Percentiles rank a stretch among this genome's conserved stretches.
These are phyloP conservation scores for Gautieria morchelliformis DNA, from an alignment of 768 basidiomycete species.

Conservation along the genomic window DNA sequence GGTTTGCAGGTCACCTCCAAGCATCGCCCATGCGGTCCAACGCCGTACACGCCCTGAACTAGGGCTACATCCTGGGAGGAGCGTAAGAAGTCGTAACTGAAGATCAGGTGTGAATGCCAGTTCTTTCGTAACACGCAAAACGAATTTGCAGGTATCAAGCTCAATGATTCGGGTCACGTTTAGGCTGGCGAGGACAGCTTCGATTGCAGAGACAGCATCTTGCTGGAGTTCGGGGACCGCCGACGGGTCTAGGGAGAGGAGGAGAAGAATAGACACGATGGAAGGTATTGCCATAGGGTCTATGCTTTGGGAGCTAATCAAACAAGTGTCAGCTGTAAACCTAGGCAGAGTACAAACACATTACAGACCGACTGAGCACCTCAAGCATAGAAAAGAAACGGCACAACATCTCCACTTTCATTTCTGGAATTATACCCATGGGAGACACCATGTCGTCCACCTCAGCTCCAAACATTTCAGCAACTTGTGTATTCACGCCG, in stretches of 20 bases:
- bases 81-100: not conserved
- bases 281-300: not conserved
- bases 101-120: not conserved
- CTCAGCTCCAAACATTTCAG: not conserved
- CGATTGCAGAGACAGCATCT: conserved; percentile 38
- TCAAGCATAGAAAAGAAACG: not conserved
- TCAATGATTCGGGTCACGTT: conserved; percentile 22
- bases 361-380: conserved; percentile 1
- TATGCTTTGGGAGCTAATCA: not conserved
- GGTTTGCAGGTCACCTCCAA: conserved; percentile 23
- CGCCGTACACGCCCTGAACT: conserved; percentile 18
- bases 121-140: not conserved
- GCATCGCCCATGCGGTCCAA: conserved; percentile 42
- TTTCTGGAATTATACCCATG: not conserved
- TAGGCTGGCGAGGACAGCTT: conserved; percentile 32
- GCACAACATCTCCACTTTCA: not conserved
- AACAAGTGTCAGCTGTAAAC: not conserved
- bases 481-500: not conserved
- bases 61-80: conserved; percentile 5
- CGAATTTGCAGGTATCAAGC: conserved; percentile 9
- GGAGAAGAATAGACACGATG: conserved; percentile 37
- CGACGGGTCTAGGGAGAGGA: conserved; percentile 48
- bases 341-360: not conserved
- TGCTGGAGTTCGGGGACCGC: conserved; percentile 34
- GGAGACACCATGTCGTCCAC: not conserved